Percentiles rank a stretch among this genome's conserved stretches.
Conservation (phyloP, 2,329 filamentous ascomycete species). For the Cryphonectria parasitica region DNA sequence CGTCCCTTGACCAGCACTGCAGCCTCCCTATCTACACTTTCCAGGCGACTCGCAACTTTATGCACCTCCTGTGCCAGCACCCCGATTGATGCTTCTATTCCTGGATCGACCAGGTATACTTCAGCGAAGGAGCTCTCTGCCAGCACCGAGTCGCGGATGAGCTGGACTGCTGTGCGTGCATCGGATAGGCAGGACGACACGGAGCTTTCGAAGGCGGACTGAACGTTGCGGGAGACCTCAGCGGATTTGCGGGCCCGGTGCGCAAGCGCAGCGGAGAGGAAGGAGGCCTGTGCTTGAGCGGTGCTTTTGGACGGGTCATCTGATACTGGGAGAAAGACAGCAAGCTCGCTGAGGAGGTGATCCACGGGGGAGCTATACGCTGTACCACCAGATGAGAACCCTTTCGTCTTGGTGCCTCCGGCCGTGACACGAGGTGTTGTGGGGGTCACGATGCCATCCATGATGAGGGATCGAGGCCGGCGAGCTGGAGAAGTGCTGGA, state of each 20-base stretch:
- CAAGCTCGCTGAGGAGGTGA: constrained; percentile 52
- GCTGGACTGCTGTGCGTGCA: constrained; percentile 50
- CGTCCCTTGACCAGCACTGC: constrained; percentile 40
- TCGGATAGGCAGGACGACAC: constrained; percentile 51
- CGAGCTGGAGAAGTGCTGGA: constrained; percentile 40
- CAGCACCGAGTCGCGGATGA: constrained; percentile 55
- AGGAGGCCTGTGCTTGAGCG: constrained; percentile 27
- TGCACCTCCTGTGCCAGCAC: constrained; percentile 51
- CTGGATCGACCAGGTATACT: constrained; percentile 56
- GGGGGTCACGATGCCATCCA: constrained; percentile 19
- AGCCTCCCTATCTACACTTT: constrained; percentile 41
- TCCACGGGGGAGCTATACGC: constrained; percentile 47
- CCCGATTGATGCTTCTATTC: constrained; percentile 55
- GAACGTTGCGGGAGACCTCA: constrained; percentile 49
- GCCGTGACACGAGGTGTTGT: constrained; percentile 12
- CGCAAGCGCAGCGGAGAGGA: constrained; percentile 15
- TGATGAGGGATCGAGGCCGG: constrained; percentile 30
- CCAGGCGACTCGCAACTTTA: constrained; percentile 45
- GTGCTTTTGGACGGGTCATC: constrained; percentile 32
- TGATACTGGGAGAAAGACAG: constrained; percentile 46
- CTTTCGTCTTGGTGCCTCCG: constrained; percentile 32
- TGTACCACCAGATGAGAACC: constrained; percentile 43
- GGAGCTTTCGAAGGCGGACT: constrained; percentile 54
- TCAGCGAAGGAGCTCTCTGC: constrained; percentile 55
- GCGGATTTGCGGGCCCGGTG: constrained; percentile 29